A percentile compares a stretch with the other conserved stretches of the same genome.
These are phyloP conservation scores for Infundibulicybe gibba DNA, from an alignment of 768 basidiomycete species.

Conservation along the genomic window DNA sequence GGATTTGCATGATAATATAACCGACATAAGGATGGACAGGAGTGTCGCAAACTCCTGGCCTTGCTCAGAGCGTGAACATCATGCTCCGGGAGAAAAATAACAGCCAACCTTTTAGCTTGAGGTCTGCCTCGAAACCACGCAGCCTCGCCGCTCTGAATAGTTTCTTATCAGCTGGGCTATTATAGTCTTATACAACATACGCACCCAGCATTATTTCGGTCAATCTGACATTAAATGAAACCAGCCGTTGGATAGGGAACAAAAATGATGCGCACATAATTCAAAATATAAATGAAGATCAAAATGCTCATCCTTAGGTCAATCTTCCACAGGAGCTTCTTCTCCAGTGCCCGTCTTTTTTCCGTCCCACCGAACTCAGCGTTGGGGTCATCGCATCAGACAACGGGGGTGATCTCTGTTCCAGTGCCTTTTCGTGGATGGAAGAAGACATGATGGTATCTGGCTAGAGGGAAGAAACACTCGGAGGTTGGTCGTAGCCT, in stretches of 20 bases:
- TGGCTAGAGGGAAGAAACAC: constrained; percentile 1
- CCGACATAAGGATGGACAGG: constrained; percentile 69
- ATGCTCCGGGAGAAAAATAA: not conserved
- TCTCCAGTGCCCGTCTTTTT: constrained; percentile 44
- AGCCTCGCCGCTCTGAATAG: constrained; percentile 61
- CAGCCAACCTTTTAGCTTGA: constrained; percentile 43
- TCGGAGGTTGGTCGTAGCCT: too few species aligned
- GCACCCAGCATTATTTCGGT: constrained; percentile 74
- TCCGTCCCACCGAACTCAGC: constrained; percentile 48
- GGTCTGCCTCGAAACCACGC: constrained; percentile 67
- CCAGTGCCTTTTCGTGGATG: constrained; percentile 12
- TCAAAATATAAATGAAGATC: constrained; percentile 48
- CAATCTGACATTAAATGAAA: constrained; percentile 42
- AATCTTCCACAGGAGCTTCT: constrained; percentile 49
- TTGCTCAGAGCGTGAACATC: constrained; percentile 5
- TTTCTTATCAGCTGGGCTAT: not conserved
- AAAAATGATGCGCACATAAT: constrained; percentile 30
- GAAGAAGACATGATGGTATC: constrained; percentile 12
- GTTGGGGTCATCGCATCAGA: constrained; percentile 21
- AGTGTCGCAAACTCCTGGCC: constrained; percentile 63
- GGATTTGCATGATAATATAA: constrained; percentile 79
- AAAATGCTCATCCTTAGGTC: constrained; percentile 55
- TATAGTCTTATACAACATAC: constrained; percentile 1
- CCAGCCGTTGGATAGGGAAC: not conserved
- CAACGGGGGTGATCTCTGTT: not conserved